Percentiles rank a stretch among this genome's conserved stretches.
Evolutionary conservation across 1,284 basidiomycete species (phyloP).

Genomic region (Blastosporella zonata): DNA sequence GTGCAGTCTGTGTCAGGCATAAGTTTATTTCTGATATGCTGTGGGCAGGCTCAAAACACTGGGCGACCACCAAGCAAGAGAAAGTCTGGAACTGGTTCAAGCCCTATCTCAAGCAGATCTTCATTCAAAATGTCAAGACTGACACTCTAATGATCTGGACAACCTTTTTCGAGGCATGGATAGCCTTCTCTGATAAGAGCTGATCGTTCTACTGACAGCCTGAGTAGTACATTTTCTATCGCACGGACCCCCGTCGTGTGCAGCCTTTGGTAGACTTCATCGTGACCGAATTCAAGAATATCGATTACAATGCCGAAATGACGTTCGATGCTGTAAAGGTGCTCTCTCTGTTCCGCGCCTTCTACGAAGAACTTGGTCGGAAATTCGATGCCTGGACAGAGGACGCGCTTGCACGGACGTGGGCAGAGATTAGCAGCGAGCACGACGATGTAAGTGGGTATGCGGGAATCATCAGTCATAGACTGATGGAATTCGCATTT

Average conservation of each 20-base stretch:
- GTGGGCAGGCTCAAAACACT: slow-evolving; percentile 80
- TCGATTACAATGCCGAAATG: slow-evolving; percentile 75
- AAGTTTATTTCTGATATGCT: not conserved
- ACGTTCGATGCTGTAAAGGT: slow-evolving; percentile 71
- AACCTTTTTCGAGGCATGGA: slow-evolving; percentile 64
- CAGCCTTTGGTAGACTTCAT: slow-evolving; percentile 79
- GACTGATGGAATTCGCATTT: slow-evolving; percentile 1
- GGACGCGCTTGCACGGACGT: slow-evolving; percentile 63
- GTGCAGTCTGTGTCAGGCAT: slow-evolving; percentile 17
- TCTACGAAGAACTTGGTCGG: slow-evolving; percentile 74
- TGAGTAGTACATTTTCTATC: slow-evolving; percentile 66
- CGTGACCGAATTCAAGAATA: slow-evolving; percentile 53
- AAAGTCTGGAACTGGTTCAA: slow-evolving; percentile 82
- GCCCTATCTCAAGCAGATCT: slow-evolving; percentile 65
- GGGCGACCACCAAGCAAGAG: slow-evolving; percentile 72
- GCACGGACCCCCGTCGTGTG: slow-evolving; percentile 82
- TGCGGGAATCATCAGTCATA: slow-evolving; percentile 6
- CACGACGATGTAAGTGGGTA: slow-evolving; percentile 66
- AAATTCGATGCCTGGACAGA: slow-evolving; percentile 79
- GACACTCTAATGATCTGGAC: slow-evolving; percentile 68
- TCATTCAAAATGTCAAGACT: slow-evolving; percentile 61
- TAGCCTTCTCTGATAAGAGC: not conserved
- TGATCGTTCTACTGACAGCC: not conserved
- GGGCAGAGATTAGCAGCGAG: slow-evolving; percentile 70
- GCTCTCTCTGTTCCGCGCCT: slow-evolving; percentile 57